phyloP scores from a whole-genome alignment of 345 rosid genomes.

The Leavenworthia alabamica region DNA sequence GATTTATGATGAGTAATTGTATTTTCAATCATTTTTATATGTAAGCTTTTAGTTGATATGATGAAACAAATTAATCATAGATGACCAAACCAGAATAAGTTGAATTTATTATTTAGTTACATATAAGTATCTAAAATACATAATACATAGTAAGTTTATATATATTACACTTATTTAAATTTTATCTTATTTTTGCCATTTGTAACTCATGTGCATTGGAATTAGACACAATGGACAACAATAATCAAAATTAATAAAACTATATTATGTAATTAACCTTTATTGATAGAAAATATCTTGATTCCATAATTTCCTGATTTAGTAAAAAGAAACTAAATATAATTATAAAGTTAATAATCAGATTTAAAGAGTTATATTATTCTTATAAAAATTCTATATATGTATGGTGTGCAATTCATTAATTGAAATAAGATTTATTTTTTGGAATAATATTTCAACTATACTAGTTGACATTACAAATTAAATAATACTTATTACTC shows the following conservation, averaged over 20 bases:
- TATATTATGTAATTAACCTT: not conserved
- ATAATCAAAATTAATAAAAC: too few species aligned
- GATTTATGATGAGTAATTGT: too few species aligned
- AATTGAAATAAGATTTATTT: not conserved
- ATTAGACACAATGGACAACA: not conserved
- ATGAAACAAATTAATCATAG: too few species aligned
- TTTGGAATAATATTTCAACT: not conserved
- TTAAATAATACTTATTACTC: too few species aligned
- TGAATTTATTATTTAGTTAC: too few species aligned
- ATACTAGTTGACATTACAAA: too few species aligned
- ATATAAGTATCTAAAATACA: not conserved
- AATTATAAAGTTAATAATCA: not conserved
- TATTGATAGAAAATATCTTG: not conserved
- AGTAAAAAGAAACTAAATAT: not conserved
- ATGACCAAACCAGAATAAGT: not conserved
- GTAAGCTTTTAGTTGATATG: too few species aligned
- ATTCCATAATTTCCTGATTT: not conserved
- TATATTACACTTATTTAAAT: not conserved
- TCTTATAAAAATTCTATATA: not conserved
- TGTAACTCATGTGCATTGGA: not conserved
- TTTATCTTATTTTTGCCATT: not conserved
- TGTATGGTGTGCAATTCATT: not conserved
- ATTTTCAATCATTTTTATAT: too few species aligned
- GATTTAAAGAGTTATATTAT: not conserved
- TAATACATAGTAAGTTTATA: not conserved